Evolutionary conservation across 306 rosid species (phyloP).

Genomic region (Ochetophila trinervis): DNA sequence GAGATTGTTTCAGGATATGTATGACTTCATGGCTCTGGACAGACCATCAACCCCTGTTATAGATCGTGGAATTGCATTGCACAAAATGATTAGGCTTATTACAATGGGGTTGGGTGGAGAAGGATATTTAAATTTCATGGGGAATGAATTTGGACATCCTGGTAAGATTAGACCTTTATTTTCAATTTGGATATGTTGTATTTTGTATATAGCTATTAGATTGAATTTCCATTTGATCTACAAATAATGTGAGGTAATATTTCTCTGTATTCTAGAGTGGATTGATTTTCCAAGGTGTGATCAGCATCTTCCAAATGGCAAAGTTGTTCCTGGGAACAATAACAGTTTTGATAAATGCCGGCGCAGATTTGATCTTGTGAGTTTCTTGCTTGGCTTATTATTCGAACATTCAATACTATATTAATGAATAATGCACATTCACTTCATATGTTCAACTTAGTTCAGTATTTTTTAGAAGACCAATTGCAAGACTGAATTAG

Average conservation of each 20-base stretch:
- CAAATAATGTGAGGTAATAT: constrained; percentile 6
- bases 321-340: constrained; percentile 61
- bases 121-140: constrained; percentile 98
- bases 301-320: constrained; percentile 67
- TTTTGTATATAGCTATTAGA: constrained; percentile 16
- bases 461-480: no score
- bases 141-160: constrained; percentile 99
- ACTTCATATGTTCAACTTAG: background rate
- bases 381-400: constrained; percentile 21
- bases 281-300: constrained; percentile 94
- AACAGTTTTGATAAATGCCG: constrained; percentile 86
- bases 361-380: constrained; percentile 95
- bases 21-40: constrained; percentile 89
- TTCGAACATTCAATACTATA: background rate
- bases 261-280: constrained; percentile 67
- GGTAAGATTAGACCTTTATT: constrained; percentile 42
- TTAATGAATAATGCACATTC: background rate
- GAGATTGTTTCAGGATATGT: constrained; percentile 81
- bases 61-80: constrained; percentile 97
- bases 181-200: constrained; percentile 1
- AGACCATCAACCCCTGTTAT: constrained; percentile 72
- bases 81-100: constrained; percentile 97
- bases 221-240: constrained; percentile 11
- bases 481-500: no score
- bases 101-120: constrained; percentile 96